Base-by-base conservation (phyloP, 2,329 filamentous ascomycete genomes). In the Monosporascus sp. region DNA sequence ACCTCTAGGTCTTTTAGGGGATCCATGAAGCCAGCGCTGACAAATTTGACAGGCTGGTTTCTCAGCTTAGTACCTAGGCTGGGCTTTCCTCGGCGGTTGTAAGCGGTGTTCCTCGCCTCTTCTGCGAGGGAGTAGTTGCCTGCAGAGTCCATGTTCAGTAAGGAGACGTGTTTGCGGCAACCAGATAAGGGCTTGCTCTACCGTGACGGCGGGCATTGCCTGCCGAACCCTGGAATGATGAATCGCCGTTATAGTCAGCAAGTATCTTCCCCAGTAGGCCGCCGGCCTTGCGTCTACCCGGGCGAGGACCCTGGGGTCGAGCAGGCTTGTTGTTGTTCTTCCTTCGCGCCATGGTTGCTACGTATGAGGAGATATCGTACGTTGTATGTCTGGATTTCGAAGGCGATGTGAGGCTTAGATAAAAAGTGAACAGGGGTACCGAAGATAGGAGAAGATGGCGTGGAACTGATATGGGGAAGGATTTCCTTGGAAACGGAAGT, bases 1-100 rank as follows among this genome's bases (percentile, higher is more conserved):
- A 60, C 54, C 31, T 75, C 66, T 5, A 73, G 53, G 7, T 75
- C 65, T 52, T 78, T 72, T 3, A 81, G 65, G 4, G 80, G 79
- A 44, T 82, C 72, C 48, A 74, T 74, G 43, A 72, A 62, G 5
- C 80, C 81, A n/a, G 75, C 75, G 55, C 79, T 82, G 47, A 82
- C 68, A 52, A 84, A 84, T 0, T 57, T 56, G 4, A 84, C 72
- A 1, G 81, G 80, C 43, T 71, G 73, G 44, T 72, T 67, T 51
- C 81, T 72, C 9, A 84, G 68, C 48, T 69, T 75, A 20, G 67
- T 66, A 52, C 71, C 72, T 35, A 63, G 58, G 17, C 66, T 68
- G 70, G 70, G 74, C n/a, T 60, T 59, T 0, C 70, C 71, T 37
- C 71, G 70, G 49, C 77, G 75, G 50, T 77, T 75, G 26, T 66